Conservation (phyloP, 768 basidiomycete genomes). For the Sutorius australiensis region DNA sequence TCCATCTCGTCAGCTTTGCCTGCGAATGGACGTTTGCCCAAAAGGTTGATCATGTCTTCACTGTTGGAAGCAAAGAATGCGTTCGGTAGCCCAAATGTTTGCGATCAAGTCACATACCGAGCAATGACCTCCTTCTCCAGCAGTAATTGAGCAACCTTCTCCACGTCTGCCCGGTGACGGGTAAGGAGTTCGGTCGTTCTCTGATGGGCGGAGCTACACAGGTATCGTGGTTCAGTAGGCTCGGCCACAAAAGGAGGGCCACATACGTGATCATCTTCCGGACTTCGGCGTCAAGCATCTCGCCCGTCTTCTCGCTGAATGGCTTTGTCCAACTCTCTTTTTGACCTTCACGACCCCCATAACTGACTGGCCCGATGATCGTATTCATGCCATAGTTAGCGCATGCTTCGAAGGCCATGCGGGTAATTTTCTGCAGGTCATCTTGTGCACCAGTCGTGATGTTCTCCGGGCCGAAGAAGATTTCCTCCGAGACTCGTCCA, state of each 20-base stretch:
- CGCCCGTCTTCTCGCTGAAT: constrained; percentile 95
- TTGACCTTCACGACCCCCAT: constrained; percentile 81
- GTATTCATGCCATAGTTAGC: constrained; percentile 98
- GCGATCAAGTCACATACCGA: constrained; percentile 48
- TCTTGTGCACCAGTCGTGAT: constrained; percentile 99
- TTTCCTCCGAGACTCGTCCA: constrained; percentile 96
- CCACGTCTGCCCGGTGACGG: constrained; percentile 80
- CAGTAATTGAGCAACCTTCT: constrained; percentile 87
- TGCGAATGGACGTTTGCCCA: constrained; percentile 81
- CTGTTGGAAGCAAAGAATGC: constrained; percentile 35
- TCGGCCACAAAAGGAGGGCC: constrained; percentile 10
- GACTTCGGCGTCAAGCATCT: constrained; percentile 88
- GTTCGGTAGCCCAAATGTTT: neutral
- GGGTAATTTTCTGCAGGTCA: constrained; percentile 95
- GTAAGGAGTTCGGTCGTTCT: constrained; percentile 81
- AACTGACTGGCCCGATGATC: constrained; percentile 92
- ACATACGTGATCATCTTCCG: constrained; percentile 89
- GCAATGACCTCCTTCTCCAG: constrained; percentile 96
- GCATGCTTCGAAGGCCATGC: constrained; percentile 95
- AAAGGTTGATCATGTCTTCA: constrained; percentile 81
- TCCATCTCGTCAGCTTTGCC: constrained; percentile 90
- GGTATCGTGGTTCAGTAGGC: neutral
- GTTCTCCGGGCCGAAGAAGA: constrained; percentile 88
- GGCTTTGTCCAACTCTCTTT: constrained; percentile 94
- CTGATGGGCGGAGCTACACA: constrained; percentile 63